Conservation (phyloP, 1,139 yeast species). For the Yamadazyma epiphylla region DNA sequence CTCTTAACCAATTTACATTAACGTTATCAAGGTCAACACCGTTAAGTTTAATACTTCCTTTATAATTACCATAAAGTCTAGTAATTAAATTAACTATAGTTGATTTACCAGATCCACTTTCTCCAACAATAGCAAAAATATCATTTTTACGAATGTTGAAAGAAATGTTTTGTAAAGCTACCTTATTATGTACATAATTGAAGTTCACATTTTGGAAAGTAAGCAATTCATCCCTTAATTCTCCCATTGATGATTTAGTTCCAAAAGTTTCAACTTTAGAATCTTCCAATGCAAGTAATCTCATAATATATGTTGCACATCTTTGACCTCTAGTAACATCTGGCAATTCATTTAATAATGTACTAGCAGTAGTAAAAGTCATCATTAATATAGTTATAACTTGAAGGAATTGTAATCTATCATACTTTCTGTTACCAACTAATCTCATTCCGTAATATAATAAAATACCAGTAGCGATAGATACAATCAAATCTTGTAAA, state of each 20-base stretch:
- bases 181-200: constrained; percentile 34
- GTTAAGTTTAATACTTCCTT: constrained; percentile 33
- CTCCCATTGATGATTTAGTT: constrained; percentile 1
- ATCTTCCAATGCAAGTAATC: constrained; percentile 34
- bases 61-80: constrained; percentile 43
- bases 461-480: constrained; percentile 64
- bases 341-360: constrained; percentile 62
- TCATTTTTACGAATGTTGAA: constrained; percentile 43
- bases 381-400: constrained; percentile 72
- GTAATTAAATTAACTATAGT: constrained; percentile 55
- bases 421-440: constrained; percentile 54
- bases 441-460: constrained; percentile 74
- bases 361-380: constrained; percentile 63
- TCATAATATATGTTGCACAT: constrained; percentile 55
- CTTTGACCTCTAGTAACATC: constrained; percentile 74
- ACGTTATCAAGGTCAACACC: constrained; percentile 40
- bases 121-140: constrained; percentile 64
- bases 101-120: constrained; percentile 80
- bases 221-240: constrained; percentile 24
- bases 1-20: constrained; percentile 48
- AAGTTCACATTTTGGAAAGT: constrained; percentile 44
- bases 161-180: constrained; percentile 29
- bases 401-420: constrained; percentile 54
- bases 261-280: constrained; percentile 31
- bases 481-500: constrained; percentile 47